A percentile compares a stretch with the other conserved stretches of the same genome.
Conservation (phyloP, 768 basidiomycete genomes). For the Suillus tomentosus region DNA sequence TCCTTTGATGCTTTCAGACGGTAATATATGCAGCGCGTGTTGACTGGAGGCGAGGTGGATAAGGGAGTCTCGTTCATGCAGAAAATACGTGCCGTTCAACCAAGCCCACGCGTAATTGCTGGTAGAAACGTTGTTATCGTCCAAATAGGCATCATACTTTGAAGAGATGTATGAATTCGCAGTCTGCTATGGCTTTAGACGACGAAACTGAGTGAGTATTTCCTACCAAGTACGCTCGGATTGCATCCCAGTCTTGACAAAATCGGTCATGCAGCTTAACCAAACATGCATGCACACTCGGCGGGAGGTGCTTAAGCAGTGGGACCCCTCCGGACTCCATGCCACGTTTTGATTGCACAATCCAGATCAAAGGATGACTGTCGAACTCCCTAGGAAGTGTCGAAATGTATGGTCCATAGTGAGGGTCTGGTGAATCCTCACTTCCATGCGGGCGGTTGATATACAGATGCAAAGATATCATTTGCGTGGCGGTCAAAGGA, state of each 20-base stretch:
- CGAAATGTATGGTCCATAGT: slow-evolving; percentile 77
- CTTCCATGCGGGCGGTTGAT: slow-evolving; percentile 56
- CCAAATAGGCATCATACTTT: neutral
- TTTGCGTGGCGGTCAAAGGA: slow-evolving; percentile 63
- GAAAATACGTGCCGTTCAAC: slow-evolving; percentile 65
- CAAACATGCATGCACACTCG: slow-evolving; percentile 44
- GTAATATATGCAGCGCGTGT: slow-evolving; percentile 87
- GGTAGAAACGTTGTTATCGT: slow-evolving; percentile 15
- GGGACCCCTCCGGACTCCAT: slow-evolving; percentile 20
- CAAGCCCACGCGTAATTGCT: slow-evolving; percentile 83
- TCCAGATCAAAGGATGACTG: slow-evolving; percentile 83
- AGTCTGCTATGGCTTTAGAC: slow-evolving; percentile 4
- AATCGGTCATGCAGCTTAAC: slow-evolving; percentile 50
- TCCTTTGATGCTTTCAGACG: slow-evolving; percentile 50
- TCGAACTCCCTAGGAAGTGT: slow-evolving; percentile 73
- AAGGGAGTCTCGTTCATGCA: slow-evolving; percentile 9
- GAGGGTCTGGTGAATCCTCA: slow-evolving; percentile 50
- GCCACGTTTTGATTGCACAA: slow-evolving; percentile 35
- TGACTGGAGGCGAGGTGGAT: slow-evolving; percentile 53
- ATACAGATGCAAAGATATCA: slow-evolving; percentile 79
- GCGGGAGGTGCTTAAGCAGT: slow-evolving; percentile 51
- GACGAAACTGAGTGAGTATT: neutral
- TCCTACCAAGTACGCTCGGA: slow-evolving; percentile 56
- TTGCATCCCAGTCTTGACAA: slow-evolving; percentile 56
- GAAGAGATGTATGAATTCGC: slow-evolving; percentile 1